These are phyloP conservation scores for Martensiomyces pterosporus DNA, from an alignment of 192 early-diverging fungal genomes.

Conservation along the genomic window DNA sequence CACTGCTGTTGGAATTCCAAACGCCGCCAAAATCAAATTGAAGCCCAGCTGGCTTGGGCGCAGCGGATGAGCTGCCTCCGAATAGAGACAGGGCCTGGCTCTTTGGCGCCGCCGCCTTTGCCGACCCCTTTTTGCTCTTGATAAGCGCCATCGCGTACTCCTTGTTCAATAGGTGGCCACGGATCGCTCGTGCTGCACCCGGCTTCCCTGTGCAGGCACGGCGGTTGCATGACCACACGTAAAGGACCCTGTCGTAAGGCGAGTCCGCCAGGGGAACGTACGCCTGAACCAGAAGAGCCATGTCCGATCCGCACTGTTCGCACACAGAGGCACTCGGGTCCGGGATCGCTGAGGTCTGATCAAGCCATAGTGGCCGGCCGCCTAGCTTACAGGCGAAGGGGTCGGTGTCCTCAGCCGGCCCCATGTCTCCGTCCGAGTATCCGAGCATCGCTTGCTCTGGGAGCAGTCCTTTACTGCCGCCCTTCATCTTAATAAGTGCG, in stretches of 20 bases:
- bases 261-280: conserved; percentile 70
- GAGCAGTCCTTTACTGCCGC: background rate
- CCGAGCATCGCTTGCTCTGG: conserved; percentile 14
- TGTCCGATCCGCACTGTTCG: conserved; percentile 53
- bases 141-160: conserved; percentile 57
- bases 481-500: background rate
- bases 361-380: conserved; percentile 38
- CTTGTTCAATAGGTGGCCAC: conserved; percentile 61
- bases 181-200: conserved; percentile 56
- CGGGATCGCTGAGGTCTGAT: conserved; percentile 19
- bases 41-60: background rate
- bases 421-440: conserved; percentile 35
- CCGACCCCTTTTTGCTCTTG: conserved; percentile 24
- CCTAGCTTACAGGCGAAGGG: conserved; percentile 31
- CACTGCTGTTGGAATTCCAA: conserved; percentile 13
- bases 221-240: conserved; percentile 77
- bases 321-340: conserved; percentile 34
- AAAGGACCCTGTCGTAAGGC: conserved; percentile 68
- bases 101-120: background rate
- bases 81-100: too few species aligned
- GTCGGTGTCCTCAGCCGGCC: conserved; percentile 6
- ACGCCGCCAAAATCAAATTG: conserved; percentile 44
- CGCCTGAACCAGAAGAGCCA: conserved; percentile 69
- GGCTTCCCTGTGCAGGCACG: conserved; percentile 65
- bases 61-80: background rate